Evolutionary conservation across 768 basidiomycete species (phyloP), one percentile per base, ranked within the genome.

Genomic region (Mycena epipterygia): DNA sequence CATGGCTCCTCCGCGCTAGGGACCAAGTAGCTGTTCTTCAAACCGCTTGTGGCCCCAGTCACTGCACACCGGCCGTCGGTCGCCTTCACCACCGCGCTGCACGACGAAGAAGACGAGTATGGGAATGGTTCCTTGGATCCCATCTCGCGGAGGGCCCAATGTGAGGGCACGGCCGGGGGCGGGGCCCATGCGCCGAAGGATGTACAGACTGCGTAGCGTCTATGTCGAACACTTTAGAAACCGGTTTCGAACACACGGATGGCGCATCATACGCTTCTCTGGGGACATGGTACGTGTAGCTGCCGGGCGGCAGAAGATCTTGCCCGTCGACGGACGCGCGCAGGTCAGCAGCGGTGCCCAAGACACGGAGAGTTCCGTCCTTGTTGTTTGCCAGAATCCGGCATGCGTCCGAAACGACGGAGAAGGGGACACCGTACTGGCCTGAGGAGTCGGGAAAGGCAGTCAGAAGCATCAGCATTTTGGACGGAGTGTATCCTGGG

Each of bases 161-260:
- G 44, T 42, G 52, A 9, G 32, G 53, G 61, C 19, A 64, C 12
- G 25, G n/a, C 11, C 9, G 0, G 1, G 46, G 68, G 68, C 44
- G 68, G 62, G n/a, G 59, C 27, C 67, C 58, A 60, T 33, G 58
- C 58, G 21, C 35, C 23, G 41, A 68, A 68, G 2, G 62, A 27
- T 17, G 56, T 56, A 44, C 68, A 70, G 11, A 69, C 33, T 35
- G 53, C 17, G 32, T 65, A 65, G 53, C 29, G 23, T 1, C 64
- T 65, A 29, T 27, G 21, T 37, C 32, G 52, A 62, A 52, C 37
- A 41, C 37, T 9, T 62, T 25, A 49, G 37, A 42, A 35, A 27
- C 42, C 8, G 57, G 44, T 33, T 52, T 53, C 29, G 37, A 55
- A 35, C 39, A 61, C 32, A 32, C 30, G 44, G 37, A 68, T 30